Conservation (phyloP, 163 green algal species). For the Picocystis sp. region DNA sequence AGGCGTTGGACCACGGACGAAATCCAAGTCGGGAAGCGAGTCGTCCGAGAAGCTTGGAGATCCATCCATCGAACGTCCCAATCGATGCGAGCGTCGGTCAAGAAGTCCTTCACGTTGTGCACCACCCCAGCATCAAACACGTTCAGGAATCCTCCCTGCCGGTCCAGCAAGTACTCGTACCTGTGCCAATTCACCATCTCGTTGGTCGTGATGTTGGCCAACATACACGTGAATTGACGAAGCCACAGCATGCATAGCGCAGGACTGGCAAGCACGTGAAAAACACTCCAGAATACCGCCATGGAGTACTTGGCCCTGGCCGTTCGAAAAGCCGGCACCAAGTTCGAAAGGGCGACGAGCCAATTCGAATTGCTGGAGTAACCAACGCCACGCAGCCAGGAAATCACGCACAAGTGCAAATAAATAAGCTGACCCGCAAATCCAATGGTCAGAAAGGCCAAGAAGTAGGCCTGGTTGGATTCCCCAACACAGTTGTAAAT, state of each 20-base stretch:
- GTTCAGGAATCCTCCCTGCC: slow-evolving; percentile 36
- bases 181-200: slow-evolving; percentile 39
- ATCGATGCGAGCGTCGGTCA: too few relatives aligned
- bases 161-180: slow-evolving; percentile 33
- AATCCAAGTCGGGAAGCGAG: too few relatives aligned
- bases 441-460: slow-evolving; percentile 33
- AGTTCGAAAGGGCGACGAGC: background rate
- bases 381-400: slow-evolving; percentile 8
- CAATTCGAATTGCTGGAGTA: slow-evolving; percentile 4
- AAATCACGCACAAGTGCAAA: slow-evolving; percentile 13
- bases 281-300: too few relatives aligned
- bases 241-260: slow-evolving; percentile 13
- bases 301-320: too few relatives aligned
- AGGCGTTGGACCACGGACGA: too few relatives aligned
- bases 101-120: slow-evolving; percentile 15
- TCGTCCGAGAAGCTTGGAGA: too few relatives aligned
- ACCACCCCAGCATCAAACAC: slow-evolving; percentile 36
- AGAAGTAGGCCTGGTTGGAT: slow-evolving; percentile 44
- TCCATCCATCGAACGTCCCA: too few relatives aligned
- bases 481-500: slow-evolving; percentile 54
- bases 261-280: too few relatives aligned
- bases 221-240: slow-evolving; percentile 22
- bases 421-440: slow-evolving; percentile 31
- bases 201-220: slow-evolving; percentile 54
- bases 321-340: background rate